Evolutionary conservation across 2,329 filamentous ascomycete species (phyloP).

Genomic region (Teratosphaeria zuluensis): DNA sequence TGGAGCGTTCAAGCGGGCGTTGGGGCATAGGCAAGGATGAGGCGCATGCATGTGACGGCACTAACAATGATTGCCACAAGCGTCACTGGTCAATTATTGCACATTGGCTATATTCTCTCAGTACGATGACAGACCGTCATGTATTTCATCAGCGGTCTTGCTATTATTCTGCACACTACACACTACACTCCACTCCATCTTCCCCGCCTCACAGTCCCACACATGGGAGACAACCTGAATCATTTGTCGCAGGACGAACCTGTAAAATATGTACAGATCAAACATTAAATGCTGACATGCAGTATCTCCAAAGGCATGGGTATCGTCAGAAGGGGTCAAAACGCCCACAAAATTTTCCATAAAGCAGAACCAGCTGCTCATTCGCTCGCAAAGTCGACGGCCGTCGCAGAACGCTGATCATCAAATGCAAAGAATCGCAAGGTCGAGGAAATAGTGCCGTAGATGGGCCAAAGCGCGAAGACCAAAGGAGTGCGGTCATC

Average conservation of each 20-base stretch:
- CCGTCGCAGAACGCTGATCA: background rate
- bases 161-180: background rate
- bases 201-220: background rate
- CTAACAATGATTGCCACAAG: background rate
- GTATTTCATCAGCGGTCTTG: background rate
- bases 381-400: background rate
- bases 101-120: background rate
- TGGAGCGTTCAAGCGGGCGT: conserved; percentile 4
- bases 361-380: background rate
- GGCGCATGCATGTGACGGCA: background rate
- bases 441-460: background rate
- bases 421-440: background rate
- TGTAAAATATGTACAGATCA: background rate
- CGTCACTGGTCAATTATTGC: background rate
- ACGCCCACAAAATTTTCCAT: background rate
- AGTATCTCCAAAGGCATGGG: background rate
- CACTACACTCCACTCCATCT: background rate
- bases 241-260: background rate
- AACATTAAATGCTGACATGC: background rate
- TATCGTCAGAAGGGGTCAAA: background rate
- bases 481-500: conserved; percentile 5
- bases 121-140: background rate
- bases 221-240: background rate
- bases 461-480: background rate
- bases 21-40: background rate